A percentile compares a stretch with the other conserved stretches of the same genome.
These are phyloP conservation scores for Mycena chlorophos DNA, from an alignment of 768 basidiomycete species.

Conservation along the genomic window DNA sequence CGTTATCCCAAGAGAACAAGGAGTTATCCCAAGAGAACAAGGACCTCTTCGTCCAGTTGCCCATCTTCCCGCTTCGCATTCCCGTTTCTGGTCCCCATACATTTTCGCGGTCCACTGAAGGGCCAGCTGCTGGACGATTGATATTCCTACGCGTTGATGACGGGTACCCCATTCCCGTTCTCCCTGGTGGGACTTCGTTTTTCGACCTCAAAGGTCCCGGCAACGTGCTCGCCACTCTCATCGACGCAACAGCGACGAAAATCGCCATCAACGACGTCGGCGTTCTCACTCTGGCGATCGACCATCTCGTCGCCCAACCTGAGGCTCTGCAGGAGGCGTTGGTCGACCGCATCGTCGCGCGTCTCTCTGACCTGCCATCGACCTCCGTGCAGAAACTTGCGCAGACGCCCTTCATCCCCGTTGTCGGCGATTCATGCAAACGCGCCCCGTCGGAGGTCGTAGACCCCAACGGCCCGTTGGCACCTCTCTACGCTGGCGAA, in stretches of 20 bases:
- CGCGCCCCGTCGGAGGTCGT: conserved; percentile 15
- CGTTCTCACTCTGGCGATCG: conserved; percentile 17
- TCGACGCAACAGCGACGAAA: conserved; percentile 1
- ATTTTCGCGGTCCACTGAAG: conserved; percentile 4
- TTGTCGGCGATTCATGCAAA: not conserved
- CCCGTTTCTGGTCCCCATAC: not conserved
- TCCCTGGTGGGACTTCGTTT: conserved; percentile 12
- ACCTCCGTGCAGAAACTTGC: conserved; percentile 9
- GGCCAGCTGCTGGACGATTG: conserved; percentile 8
- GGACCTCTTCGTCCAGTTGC: conserved; percentile 15
- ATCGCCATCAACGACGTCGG: conserved; percentile 17
- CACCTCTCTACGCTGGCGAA: conserved; percentile 18
- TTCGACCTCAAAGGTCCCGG: conserved; percentile 17
- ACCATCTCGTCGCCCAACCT: conserved; percentile 16
- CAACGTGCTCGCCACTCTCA: conserved; percentile 8
- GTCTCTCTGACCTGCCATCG: conserved; percentile 11
- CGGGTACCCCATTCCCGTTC: conserved; percentile 17
- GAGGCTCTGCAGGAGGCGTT: conserved; percentile 14
- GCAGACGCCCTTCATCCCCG: conserved; percentile 13
- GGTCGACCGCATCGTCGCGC: conserved; percentile 17
- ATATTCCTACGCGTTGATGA: conserved; percentile 15
- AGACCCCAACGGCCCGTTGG: conserved; percentile 21
- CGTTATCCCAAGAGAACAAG: conserved; percentile 1
- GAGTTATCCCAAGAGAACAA: no score
- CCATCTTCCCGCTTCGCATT: conserved; percentile 24